A percentile compares a stretch with the other conserved stretches of the same genome.
Evolutionary conservation across 2,329 filamentous ascomycete genomes (phyloP).

Genomic region (Sporothrix phasma): DNA sequence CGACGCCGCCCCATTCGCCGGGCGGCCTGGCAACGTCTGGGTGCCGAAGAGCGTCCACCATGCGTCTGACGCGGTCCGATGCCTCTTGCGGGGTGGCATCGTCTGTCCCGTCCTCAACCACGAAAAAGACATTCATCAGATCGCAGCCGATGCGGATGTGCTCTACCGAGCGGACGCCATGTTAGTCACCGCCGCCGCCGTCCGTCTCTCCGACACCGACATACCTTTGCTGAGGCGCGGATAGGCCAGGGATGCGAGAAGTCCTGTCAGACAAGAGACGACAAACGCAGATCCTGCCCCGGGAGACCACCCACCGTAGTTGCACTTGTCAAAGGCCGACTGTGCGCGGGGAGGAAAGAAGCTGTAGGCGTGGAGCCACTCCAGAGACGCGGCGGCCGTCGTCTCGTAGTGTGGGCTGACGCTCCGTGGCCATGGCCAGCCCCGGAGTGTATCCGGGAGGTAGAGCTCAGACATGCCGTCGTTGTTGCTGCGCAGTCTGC

Average conservation of each 20-base stretch:
- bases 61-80: conserved; percentile 5
- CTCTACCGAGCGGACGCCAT: neutral
- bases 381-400: conserved; percentile 9
- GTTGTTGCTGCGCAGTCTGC: too few species aligned
- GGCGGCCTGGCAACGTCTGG: conserved; percentile 16
- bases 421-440: conserved; percentile 18
- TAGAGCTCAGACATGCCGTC: too few species aligned
- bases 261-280: neutral
- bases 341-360: conserved; percentile 18
- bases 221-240: neutral
- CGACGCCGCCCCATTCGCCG: conserved; percentile 19
- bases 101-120: conserved; percentile 23
- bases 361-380: conserved; percentile 18
- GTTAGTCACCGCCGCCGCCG: neutral
- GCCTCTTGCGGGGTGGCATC: conserved; percentile 10
- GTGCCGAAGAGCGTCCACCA: conserved; percentile 20
- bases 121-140: conserved; percentile 24
- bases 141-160: conserved; percentile 19
- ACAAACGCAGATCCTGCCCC: neutral
- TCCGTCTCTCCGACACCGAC: too few species aligned
- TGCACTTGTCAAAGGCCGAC: conserved; percentile 18
- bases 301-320: conserved; percentile 11
- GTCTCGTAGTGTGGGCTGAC: conserved; percentile 16
- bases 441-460: conserved; percentile 15
- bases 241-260: conserved; percentile 11